Evolutionary conservation across 148 eudicot species (phyloP).

Genomic region (Polygonum maritimum): DNA sequence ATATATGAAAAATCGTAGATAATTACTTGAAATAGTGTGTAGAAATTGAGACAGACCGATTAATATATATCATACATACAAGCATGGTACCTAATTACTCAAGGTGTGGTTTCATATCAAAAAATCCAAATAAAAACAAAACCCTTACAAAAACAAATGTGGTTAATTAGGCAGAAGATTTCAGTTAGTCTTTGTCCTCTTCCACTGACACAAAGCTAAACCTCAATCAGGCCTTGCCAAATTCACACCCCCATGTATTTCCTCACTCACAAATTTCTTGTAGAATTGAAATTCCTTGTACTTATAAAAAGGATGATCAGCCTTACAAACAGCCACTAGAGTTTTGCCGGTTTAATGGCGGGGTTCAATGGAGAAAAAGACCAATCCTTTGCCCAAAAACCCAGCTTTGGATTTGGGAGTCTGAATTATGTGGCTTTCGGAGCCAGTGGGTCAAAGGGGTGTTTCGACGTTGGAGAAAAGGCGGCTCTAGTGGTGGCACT

Average conservation of each 20-base stretch:
- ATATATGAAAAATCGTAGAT: too few relatives aligned
- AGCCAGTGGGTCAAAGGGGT: background rate
- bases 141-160: too few relatives aligned
- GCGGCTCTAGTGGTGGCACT: background rate
- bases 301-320: background rate
- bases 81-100: too few relatives aligned
- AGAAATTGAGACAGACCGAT: too few relatives aligned
- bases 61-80: too few relatives aligned
- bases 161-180: background rate
- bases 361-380: background rate
- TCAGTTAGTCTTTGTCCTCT: conserved; percentile 2
- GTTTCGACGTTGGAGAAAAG: background rate
- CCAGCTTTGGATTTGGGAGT: background rate
- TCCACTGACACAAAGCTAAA: background rate
- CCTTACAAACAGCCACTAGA: background rate
- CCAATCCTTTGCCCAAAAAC: background rate
- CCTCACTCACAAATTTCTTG: background rate
- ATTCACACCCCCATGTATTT: background rate
- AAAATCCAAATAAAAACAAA: too few relatives aligned
- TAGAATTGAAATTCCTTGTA: background rate
- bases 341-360: background rate
- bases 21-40: too few relatives aligned
- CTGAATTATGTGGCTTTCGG: background rate
- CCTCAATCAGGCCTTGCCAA: background rate
- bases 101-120: too few relatives aligned